Evolutionary conservation across 306 rosid species (phyloP), one percentile per base, ranked within the genome.

Genomic region (Cotoneaster glaucophyllus): DNA sequence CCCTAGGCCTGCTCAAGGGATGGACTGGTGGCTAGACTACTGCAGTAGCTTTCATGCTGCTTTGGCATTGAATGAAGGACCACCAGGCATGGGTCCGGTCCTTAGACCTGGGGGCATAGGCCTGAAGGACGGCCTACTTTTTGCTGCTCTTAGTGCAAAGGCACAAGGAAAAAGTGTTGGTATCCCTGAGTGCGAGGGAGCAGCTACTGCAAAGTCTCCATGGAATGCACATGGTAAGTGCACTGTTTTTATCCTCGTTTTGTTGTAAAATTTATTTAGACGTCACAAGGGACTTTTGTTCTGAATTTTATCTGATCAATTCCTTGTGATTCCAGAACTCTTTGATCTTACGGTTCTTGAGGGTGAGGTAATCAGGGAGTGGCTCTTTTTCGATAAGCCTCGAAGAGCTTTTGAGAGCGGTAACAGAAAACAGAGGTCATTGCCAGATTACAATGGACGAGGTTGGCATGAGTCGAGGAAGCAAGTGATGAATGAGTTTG

Each of bases 401-500:
- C 89, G 99, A 67, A 83, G 97, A 84, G 99, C 97, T 34, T 95
- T 95, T 81, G 99, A 95, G 87, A 95, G 97, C 83, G 99, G 99
- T 75, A 95, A 95, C 88, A 82, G 99, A 79, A 95, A 95, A 87
- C 99, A 95, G 85, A 92, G 99, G 83, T 95, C 99, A 10, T 75
- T 95, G 83, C 99, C 99, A 5, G 99, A 95, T 87, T 95, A 92
- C 79, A 87, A 86, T 17, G 99, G 99, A 58, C 92, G 99, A 58
- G 99, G 99, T 79, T 95, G 99, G 99, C 99, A 95, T 64, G 99
- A 95, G 85, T 95, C 99, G 26, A 93, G 99, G 83, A 95, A 95
- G 93, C 99, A 95, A 89, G 93, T 95, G 70, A 90, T 95, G 89
- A 95, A 82, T 87, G 99, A 92, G 74, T 90, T 77, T 77, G 90